Evolutionary conservation across 768 basidiomycete genomes (phyloP), one percentile per base, ranked within the genome.

Genomic region (Hypsizygus marmoreus): DNA sequence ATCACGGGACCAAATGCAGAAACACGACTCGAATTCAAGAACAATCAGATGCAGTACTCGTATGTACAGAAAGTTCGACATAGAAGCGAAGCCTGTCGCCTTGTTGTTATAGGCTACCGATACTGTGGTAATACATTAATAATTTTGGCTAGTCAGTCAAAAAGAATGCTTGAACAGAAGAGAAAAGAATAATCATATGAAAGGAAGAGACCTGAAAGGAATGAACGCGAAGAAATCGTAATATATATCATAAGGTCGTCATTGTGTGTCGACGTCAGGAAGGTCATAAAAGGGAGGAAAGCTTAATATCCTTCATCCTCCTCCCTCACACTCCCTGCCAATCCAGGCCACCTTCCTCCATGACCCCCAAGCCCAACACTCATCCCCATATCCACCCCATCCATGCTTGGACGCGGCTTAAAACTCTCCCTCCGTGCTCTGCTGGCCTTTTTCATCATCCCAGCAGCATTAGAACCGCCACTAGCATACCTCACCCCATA

Each of bases 371-470:
- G 26, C 24, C 60, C 64, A 26, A 59, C 53, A 49, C 62, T 53
- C 35, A 51, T 46, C 14, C 57, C 58, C 29, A 59, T 48, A 44
- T 71, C 70, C 4, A 20, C 25, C 38, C 60, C 71, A 53, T 91
- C 89, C 14, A 82, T 65, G 55, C 89, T 91, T 32, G 88, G 80
- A 26, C 91, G 73, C 8, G 91, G 91, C 60, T 81, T 88, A 65
- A 92, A 93, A 64, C 89, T 92, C 69, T 92, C 89, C 51, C 85
- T 74, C 48, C 75, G 66, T 30, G 79, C 77, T 40, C 81, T 67
- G 30, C 74, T 65, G 23, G 76, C 74, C 56, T 81, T 84, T 62
- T 70, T 73, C 46, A 68, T 68, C 13, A 60, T 53, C 44, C 54
- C 55, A n/a, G 66, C 60, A n/a, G 47, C 63, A 40, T 53, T 47